Conservation (phyloP, 2,329 filamentous ascomycete species). For the Ophiocordyceps unilateralis region DNA sequence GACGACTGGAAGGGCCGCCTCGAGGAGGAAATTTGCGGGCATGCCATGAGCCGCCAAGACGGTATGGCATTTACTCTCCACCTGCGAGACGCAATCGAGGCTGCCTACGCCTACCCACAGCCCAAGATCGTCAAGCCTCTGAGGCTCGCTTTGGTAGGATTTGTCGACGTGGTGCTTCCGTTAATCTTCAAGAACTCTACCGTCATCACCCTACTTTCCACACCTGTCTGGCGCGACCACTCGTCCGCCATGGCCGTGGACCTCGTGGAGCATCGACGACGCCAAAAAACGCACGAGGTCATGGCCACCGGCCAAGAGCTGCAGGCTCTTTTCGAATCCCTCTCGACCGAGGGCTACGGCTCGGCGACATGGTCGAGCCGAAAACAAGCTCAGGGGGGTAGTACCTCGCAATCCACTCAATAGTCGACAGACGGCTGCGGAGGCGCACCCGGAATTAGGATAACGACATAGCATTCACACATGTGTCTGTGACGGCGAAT, state of each 20-base stretch:
- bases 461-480: background rate
- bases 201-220: slow-evolving; percentile 8
- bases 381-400: background rate
- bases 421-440: no score
- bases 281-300: background rate
- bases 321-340: slow-evolving; percentile 6
- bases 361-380: background rate
- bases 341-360: background rate
- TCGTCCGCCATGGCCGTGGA: slow-evolving; percentile 10
- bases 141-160: slow-evolving; percentile 13
- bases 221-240: slow-evolving; percentile 8
- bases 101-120: slow-evolving; percentile 9
- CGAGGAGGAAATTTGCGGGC: slow-evolving; percentile 3
- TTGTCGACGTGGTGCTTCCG: slow-evolving; percentile 11
- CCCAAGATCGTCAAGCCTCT: slow-evolving; percentile 13
- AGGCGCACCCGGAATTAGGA: background rate
- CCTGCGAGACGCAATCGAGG: slow-evolving; percentile 12
- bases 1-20: slow-evolving; percentile 8
- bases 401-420: background rate
- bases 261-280: slow-evolving; percentile 10
- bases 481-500: background rate
- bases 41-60: slow-evolving; percentile 6
- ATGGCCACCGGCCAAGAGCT: slow-evolving; percentile 6
- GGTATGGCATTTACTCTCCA: slow-evolving; percentile 9
- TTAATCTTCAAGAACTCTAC: slow-evolving; percentile 9